Evolutionary conservation across 75 land plant species (phyloP).

Genomic region (Sequoia sempervirens): DNA sequence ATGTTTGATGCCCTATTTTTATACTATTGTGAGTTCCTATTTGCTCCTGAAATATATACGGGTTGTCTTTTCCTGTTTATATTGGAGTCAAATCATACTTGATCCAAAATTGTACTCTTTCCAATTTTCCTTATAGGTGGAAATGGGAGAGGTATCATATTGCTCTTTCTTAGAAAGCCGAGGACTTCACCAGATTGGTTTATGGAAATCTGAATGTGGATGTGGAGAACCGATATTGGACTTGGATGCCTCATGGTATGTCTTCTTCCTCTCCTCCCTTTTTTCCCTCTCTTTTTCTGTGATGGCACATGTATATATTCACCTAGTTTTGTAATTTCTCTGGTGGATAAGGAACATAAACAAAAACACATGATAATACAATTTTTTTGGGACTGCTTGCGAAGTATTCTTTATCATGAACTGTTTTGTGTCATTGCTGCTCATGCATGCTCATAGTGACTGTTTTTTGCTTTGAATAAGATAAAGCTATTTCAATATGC

Average conservation of each 20-base stretch:
- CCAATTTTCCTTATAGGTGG: neutral
- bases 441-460: neutral
- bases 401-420: neutral
- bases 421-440: neutral
- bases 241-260: slow-evolving; percentile 17
- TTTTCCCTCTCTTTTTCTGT: neutral
- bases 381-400: neutral
- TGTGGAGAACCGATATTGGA: slow-evolving; percentile 23
- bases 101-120: neutral
- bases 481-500: neutral
- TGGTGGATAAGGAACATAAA: neutral
- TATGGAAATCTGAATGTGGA: slow-evolving; percentile 61
- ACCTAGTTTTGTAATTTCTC: neutral
- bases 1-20: neutral
- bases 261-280: neutral
- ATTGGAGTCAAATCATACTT: neutral
- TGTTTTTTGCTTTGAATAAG: neutral
- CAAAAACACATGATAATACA: neutral
- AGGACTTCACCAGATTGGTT: slow-evolving; percentile 48
- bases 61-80: neutral
- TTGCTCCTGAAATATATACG: neutral
- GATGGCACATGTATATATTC: neutral
- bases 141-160: slow-evolving; percentile 18
- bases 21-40: neutral
- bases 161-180: slow-evolving; percentile 51